phyloP scores from a whole-genome alignment of 1,284 basidiomycete species.

The Ustilago loliicola region DNA sequence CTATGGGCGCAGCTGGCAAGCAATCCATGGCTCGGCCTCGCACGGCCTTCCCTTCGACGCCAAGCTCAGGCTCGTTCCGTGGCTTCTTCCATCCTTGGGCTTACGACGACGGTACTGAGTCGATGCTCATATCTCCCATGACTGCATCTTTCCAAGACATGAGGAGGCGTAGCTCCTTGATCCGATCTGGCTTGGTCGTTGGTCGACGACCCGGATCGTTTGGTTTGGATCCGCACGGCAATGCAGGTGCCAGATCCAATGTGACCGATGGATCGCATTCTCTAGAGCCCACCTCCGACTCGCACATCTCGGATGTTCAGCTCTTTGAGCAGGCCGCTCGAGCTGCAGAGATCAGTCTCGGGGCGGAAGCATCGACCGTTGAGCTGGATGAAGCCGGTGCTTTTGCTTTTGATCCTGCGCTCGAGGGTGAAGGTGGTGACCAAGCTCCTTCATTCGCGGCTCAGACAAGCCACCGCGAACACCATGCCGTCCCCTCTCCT shows the following conservation, averaged over 20 bases:
- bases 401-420: slow-evolving; percentile 39
- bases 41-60: slow-evolving; percentile 35
- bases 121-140: slow-evolving; percentile 50
- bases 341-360: slow-evolving; percentile 25
- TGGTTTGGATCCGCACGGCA: slow-evolving; percentile 11
- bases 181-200: slow-evolving; percentile 8
- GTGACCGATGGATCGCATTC: neutral
- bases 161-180: slow-evolving; percentile 38
- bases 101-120: slow-evolving; percentile 26
- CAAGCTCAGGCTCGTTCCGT: slow-evolving; percentile 36
- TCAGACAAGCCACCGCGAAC: neutral
- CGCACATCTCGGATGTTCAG: slow-evolving; percentile 15
- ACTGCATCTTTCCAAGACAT: slow-evolving; percentile 30
- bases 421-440: slow-evolving; percentile 31
- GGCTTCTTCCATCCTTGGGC: slow-evolving; percentile 54
- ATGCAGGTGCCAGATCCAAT: neutral
- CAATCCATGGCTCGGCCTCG: slow-evolving; percentile 16
- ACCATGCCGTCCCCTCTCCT: neutral
- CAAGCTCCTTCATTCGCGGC: neutral
- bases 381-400: neutral
- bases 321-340: slow-evolving; percentile 33
- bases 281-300: neutral
- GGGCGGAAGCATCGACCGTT: neutral
- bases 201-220: slow-evolving; percentile 22
- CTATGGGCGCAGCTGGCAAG: slow-evolving; percentile 8